Evolutionary conservation across 2,329 filamentous ascomycete species (phyloP), one percentile per base, ranked within the genome.

Genomic region (Cercospora berteroae): DNA sequence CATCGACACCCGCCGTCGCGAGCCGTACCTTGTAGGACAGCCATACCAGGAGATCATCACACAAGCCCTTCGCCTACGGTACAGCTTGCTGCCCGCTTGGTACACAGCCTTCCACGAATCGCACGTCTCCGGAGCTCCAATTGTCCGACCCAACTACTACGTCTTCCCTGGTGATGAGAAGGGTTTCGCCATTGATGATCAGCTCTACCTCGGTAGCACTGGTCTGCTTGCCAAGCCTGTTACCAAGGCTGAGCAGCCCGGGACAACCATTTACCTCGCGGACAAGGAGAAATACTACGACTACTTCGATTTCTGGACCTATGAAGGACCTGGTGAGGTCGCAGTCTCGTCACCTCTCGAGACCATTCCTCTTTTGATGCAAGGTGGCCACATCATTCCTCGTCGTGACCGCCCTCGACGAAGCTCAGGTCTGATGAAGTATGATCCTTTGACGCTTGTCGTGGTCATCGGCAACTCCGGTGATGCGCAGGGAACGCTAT

Each of bases 101-200:
- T 99, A 99, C 80, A 98, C 94, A 1, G 93, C 94, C 8, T 99
- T 99, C 84, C 93, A 94, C 77, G 89, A 96, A 75, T 93, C 95
- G 12, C 90, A 92, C 73, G 85, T 88, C 16, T 88, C 92, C 58
- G 94, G 94, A 48, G 91, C 89, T 64, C 95, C 95, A 0, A 94
- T 99, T 73, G 84, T 99, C 64, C 88, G 92, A 62, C 94, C 95
- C 9, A 93, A 98, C 81, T 96, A 94, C 82, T 98, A 94, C 82
- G 90, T 93, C 1, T 92, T 97, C 76, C 95, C 95, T 0, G 83
- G 86, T 0, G 93, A 96, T 72, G 94, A 97, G 79, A 85, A 84
- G 59, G 93, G 93, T n/a, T 96, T 98, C 75, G 87, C 85, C 2
- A 85, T 98, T 58, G 95, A 99, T 73, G 91, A 97, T 76, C 95